Conservation (phyloP, 345 rosid species). For the Lumnitzera racemosa region DNA sequence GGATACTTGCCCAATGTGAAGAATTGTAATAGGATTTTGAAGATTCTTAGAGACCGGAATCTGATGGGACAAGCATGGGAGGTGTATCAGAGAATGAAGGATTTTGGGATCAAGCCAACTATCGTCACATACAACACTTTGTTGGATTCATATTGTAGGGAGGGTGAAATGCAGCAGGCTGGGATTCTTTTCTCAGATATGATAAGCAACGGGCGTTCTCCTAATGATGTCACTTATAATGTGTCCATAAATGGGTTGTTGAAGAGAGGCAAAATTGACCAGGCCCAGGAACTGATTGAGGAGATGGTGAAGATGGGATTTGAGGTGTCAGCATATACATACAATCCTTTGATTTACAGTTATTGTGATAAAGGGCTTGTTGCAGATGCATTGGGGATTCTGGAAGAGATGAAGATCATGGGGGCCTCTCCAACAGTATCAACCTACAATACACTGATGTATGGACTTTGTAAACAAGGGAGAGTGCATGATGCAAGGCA, state of each 20-base stretch:
- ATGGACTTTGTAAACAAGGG: conserved; percentile 41
- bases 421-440: conserved; percentile 33
- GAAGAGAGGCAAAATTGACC: conserved; percentile 39
- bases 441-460: conserved; percentile 42
- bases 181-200: conserved; percentile 38
- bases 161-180: conserved; percentile 44
- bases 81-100: conserved; percentile 41
- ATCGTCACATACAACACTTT: conserved; percentile 50
- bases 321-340: conserved; percentile 37
- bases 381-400: conserved; percentile 37
- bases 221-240: conserved; percentile 49
- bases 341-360: conserved; percentile 50
- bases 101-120: conserved; percentile 43
- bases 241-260: conserved; percentile 50
- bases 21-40: conserved; percentile 57
- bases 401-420: conserved; percentile 39
- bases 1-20: conserved; percentile 52
- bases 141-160: conserved; percentile 50
- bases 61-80: conserved; percentile 24
- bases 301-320: conserved; percentile 47
- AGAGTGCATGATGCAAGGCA: conserved; percentile 45
- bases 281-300: conserved; percentile 40
- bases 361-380: conserved; percentile 49
- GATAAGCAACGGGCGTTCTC: conserved; percentile 26
- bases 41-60: conserved; percentile 42